A percentile compares a stretch with the other conserved stretches of the same genome.
phyloP scores from a whole-genome alignment of 1,139 yeast genomes.

The Candida buenavistaensis region DNA sequence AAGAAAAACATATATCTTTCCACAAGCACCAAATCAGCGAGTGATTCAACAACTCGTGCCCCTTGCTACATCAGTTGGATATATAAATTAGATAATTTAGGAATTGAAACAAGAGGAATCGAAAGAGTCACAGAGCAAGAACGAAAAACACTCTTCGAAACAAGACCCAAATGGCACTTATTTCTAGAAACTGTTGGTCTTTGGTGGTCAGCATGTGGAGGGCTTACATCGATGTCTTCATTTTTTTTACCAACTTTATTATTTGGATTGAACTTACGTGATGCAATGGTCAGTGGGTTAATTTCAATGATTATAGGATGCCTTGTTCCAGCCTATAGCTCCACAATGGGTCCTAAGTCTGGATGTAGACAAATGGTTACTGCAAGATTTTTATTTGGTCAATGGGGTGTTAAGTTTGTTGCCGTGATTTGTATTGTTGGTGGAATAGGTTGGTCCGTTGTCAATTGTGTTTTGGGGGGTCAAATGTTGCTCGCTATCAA shows the following conservation, averaged over 20 bases:
- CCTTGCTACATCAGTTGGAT: conserved; percentile 15
- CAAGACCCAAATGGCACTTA: conserved; percentile 28
- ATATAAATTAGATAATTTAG: conserved; percentile 24
- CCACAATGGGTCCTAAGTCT: conserved; percentile 41
- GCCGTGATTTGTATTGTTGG: conserved; percentile 36
- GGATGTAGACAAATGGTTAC: conserved; percentile 45
- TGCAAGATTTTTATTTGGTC: conserved; percentile 40
- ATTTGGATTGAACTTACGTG: conserved; percentile 28
- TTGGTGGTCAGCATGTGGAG: conserved; percentile 44
- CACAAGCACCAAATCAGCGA: not conserved
- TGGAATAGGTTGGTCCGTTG: conserved; percentile 44
- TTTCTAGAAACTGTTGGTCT: conserved; percentile 62
- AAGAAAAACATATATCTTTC: not conserved
- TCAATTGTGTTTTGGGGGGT: conserved; percentile 41
- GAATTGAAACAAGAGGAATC: conserved; percentile 34
- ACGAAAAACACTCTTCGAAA: conserved; percentile 17
- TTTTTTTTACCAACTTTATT: conserved; percentile 35
- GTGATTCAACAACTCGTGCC: conserved; percentile 1
- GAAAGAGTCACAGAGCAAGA: conserved; percentile 30
- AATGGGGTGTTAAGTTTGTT: conserved; percentile 39
- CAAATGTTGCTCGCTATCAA: conserved; percentile 31
- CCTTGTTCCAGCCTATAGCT: conserved; percentile 39
- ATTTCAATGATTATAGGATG: conserved; percentile 35
- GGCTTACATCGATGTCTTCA: conserved; percentile 41
- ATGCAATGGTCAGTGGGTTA: conserved; percentile 33